These are phyloP conservation scores for Bondarzewia mesenterica DNA, from an alignment of 1,284 basidiomycete species.

Conservation along the genomic window DNA sequence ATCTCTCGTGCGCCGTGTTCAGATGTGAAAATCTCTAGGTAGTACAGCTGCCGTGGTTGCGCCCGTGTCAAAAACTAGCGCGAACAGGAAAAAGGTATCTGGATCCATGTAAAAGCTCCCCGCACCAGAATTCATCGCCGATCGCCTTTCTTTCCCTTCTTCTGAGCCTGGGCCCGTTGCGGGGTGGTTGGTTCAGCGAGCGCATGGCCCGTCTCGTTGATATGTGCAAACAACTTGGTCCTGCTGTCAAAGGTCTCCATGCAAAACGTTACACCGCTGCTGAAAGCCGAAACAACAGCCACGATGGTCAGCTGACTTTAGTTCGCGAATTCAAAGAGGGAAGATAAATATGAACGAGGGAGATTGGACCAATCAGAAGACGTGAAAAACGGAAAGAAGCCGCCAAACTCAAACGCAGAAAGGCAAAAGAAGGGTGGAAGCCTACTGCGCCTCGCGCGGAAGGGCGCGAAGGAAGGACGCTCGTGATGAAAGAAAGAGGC, in stretches of 20 bases:
- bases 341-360: neutral
- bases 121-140: too few relatives aligned
- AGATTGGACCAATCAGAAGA: neutral
- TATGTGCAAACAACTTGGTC: conserved; percentile 75
- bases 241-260: conserved; percentile 55
- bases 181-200: conserved; percentile 34
- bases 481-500: neutral
- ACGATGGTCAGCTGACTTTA: too few relatives aligned
- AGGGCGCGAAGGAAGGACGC: neutral
- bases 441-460: conserved; percentile 7
- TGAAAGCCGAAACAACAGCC: neutral
- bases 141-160: conserved; percentile 12
- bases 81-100: too few relatives aligned
- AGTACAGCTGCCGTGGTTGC: neutral
- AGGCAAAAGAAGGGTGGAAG: neutral
- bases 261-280: conserved; percentile 72
- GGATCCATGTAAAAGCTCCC: too few relatives aligned
- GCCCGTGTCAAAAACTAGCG: neutral
- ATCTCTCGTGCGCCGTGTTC: too few relatives aligned
- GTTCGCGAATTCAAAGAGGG: neutral
- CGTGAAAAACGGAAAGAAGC: too few relatives aligned
- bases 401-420: too few relatives aligned
- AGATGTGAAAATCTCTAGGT: too few relatives aligned
- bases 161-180: conserved; percentile 10
- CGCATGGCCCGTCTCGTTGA: conserved; percentile 71